phyloP scores from a whole-genome alignment of 228 moss, liverwort and hornwort genomes.

The Sphagnum magellanicum region DNA sequence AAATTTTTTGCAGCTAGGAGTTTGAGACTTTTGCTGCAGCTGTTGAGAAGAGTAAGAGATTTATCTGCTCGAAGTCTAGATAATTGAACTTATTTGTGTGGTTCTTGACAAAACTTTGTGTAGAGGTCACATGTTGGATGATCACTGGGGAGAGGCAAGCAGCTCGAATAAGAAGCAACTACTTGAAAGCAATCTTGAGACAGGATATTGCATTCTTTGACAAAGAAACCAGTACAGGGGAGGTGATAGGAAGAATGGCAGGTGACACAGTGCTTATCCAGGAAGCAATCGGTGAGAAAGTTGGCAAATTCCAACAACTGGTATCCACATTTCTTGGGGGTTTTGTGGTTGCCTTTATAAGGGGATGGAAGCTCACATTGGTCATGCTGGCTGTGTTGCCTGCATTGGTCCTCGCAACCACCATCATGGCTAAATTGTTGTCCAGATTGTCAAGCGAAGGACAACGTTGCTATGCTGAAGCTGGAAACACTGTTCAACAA shows the following conservation, averaged over 20 bases:
- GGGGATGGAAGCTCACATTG: slow-evolving; percentile 76
- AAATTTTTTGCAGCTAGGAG: neutral
- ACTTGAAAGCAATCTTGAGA: slow-evolving; percentile 67
- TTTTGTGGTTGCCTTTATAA: slow-evolving; percentile 56
- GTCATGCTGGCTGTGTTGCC: slow-evolving; percentile 69
- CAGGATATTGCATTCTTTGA: slow-evolving; percentile 87
- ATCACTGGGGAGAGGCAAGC: slow-evolving; percentile 79
- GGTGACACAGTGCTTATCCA: slow-evolving; percentile 87
- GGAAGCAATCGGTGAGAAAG: slow-evolving; percentile 86
- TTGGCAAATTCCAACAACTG: slow-evolving; percentile 52
- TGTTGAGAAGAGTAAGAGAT: neutral
- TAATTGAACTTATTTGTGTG: neutral
- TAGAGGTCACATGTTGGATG: slow-evolving; percentile 78
- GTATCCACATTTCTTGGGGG: slow-evolving; percentile 46
- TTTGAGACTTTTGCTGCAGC: neutral
- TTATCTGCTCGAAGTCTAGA: neutral
- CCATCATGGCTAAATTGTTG: slow-evolving; percentile 32
- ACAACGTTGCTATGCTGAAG: slow-evolving; percentile 68
- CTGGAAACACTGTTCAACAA: slow-evolving; percentile 80
- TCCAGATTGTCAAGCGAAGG: slow-evolving; percentile 20
- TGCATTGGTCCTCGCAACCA: slow-evolving; percentile 36
- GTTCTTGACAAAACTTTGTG: neutral
- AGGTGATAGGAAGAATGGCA: slow-evolving; percentile 84
- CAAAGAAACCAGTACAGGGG: slow-evolving; percentile 72
- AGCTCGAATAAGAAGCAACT: slow-evolving; percentile 69